These are phyloP conservation scores for Poterioochromonas sp. DNA, from an alignment of 352 stramenopile genomes.

Conservation along the genomic window DNA sequence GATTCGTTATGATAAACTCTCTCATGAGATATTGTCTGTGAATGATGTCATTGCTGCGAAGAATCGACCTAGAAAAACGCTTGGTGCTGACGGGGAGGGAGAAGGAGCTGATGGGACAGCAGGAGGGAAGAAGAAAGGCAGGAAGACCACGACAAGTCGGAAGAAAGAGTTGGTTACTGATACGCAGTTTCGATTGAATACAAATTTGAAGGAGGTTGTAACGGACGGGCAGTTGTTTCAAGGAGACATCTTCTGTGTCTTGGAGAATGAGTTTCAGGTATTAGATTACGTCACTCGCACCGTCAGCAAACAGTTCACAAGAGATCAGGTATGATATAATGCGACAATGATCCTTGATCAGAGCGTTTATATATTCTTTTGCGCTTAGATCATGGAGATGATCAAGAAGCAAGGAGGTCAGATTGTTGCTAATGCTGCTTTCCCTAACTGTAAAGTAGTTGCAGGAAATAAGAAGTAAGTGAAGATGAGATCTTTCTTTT, in stretches of 20 bases:
- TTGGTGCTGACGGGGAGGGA: not conserved
- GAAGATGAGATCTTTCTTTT: not conserved
- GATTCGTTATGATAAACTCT: slow-evolving; percentile 23
- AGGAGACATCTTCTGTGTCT: not conserved
- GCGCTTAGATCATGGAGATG: not conserved
- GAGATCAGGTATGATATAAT: too few species aligned
- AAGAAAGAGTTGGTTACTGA: not conserved
- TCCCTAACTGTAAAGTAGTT: not conserved
- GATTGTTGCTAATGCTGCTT: not conserved
- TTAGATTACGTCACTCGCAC: too few species aligned
- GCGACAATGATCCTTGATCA: not conserved
- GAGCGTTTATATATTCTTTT: not conserved
- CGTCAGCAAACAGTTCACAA: too few species aligned
- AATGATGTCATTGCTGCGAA: not conserved
- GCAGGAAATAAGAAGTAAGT: not conserved
- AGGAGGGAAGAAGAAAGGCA: not conserved
- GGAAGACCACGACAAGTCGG: not conserved
- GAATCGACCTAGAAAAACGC: not conserved
- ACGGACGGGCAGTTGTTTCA: too few species aligned
- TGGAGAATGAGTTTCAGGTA: not conserved
- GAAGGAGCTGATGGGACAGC: not conserved
- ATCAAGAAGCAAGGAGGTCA: slow-evolving; percentile 14
- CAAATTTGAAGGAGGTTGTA: too few species aligned
- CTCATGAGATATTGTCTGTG: not conserved
- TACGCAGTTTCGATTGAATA: too few species aligned